phyloP scores from a whole-genome alignment of 208 protist species.

The Kentomonas sorsogonicus region DNA sequence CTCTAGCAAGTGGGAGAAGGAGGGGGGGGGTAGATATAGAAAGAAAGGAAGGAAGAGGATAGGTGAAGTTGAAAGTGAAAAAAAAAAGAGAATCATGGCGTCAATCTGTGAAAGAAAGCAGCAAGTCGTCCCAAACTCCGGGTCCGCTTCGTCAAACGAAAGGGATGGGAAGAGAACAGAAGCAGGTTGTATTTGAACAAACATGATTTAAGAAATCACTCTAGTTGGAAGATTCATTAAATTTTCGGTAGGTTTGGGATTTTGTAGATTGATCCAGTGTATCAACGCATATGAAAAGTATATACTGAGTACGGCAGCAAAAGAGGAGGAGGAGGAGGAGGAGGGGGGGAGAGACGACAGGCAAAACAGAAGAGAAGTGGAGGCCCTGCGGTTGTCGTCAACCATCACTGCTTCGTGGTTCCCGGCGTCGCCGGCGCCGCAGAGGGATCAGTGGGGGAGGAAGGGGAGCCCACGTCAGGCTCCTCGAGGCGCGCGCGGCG shows the following conservation, averaged over 20 bases:
- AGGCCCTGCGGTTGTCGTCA: too few relatives aligned
- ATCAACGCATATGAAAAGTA: too few relatives aligned
- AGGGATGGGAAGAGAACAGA: background rate
- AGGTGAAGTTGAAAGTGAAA: background rate
- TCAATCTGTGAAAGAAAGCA: background rate
- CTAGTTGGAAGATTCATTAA: too few relatives aligned
- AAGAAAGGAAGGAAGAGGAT: background rate
- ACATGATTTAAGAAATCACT: too few relatives aligned
- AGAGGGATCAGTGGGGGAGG: slow-evolving; percentile 1
- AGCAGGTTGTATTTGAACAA: too few relatives aligned
- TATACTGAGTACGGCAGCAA: too few relatives aligned
- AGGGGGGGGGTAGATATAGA: background rate
- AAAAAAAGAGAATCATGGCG: slow-evolving; percentile 1
- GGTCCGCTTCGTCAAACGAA: background rate
- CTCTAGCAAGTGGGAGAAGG: background rate
- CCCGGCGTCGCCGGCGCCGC: background rate
- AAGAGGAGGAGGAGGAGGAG: too few relatives aligned
- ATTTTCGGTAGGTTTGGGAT: too few relatives aligned
- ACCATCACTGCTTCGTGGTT: background rate
- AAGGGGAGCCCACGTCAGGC: slow-evolving; percentile 31
- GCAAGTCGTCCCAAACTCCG: background rate
- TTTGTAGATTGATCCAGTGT: too few relatives aligned
- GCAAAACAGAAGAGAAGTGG: too few relatives aligned
- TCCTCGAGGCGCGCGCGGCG: slow-evolving; percentile 12
- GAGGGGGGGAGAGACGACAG: too few relatives aligned